Conservation (phyloP, 192 early-diverging fungal genomes). For the Umbelopsis sp. region DNA sequence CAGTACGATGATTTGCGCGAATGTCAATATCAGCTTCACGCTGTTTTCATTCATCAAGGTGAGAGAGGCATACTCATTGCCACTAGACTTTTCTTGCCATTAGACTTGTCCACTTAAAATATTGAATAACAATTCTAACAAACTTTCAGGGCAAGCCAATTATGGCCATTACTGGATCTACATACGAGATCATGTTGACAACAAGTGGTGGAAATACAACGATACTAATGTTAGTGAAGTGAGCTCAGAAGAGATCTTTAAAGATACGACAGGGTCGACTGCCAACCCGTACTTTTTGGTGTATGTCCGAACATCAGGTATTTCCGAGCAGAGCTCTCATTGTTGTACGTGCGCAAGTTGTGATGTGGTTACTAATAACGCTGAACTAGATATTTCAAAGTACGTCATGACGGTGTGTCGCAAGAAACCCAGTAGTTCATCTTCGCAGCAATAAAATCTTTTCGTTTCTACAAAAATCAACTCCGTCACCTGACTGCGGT, state of each 20-base stretch:
- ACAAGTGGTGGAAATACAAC: slow-evolving; percentile 77
- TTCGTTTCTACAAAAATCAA: not conserved
- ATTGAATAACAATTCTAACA: not conserved
- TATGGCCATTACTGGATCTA: slow-evolving; percentile 87
- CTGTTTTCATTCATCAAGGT: slow-evolving; percentile 79
- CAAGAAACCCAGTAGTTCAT: slow-evolving; percentile 15
- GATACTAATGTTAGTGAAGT: slow-evolving; percentile 69
- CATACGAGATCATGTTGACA: slow-evolving; percentile 55
- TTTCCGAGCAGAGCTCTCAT: no score
- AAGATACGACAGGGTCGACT: slow-evolving; percentile 50
- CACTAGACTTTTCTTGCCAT: no score
- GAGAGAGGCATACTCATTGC: not conserved
- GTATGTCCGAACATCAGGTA: slow-evolving; percentile 55
- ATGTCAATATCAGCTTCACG: slow-evolving; percentile 66
- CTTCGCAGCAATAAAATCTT: not conserved
- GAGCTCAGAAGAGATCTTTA: slow-evolving; percentile 57
- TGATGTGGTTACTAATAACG: not conserved
- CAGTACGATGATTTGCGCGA: slow-evolving; percentile 42
- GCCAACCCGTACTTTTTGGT: slow-evolving; percentile 79
- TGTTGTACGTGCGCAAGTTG: no score
- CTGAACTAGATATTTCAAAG: slow-evolving; percentile 4
- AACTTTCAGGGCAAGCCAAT: slow-evolving; percentile 47
- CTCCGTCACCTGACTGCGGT: not conserved
- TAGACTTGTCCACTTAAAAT: no score
- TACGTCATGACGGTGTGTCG: slow-evolving; percentile 24